Evolutionary conservation across 78 protist species (phyloP), one percentile per base, ranked within the genome.

Genomic region (Dictyostelium intermedium): DNA sequence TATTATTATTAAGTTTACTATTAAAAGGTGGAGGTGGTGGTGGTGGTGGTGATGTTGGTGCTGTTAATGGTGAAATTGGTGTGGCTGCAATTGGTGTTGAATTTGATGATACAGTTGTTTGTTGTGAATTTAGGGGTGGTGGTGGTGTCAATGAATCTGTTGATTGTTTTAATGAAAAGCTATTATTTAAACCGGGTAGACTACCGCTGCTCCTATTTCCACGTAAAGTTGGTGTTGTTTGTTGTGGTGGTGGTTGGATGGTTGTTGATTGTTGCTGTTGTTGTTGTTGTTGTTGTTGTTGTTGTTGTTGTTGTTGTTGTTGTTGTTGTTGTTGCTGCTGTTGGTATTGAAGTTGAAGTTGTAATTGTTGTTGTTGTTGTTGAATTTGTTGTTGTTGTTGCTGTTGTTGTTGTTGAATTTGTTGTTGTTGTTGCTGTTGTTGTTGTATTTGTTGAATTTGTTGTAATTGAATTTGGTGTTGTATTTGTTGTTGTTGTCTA

Each of bases 141-240:
- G 93, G 93, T 45, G 93, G 93, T 37, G 93, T 50, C 23, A 87
- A 43, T 63, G 85, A 50, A 53, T 87, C 93, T 34, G 93, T 87
- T 25, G 86, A 79, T 43, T 87, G 93, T 39, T 45, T 85, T 74
- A 85, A 74, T 20, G 70, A 32, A 60, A 70, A 70, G 1, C 43
- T 72, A 34, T 25, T 69, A 35, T 50, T 23, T 30, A 43, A 23
- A 14, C 50, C 13, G 20, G 69, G 13, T 13, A 43, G 16, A 14
- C 23, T 20, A 56, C 43, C 70, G 35, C n/a, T 25, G 35, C 39
- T 81, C 2, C 23, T 81, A 34, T 76, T 76, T 32, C 45, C 45
- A 73, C 80, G 39, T 80, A 80, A 35, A 30, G 61, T 82, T 66
- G 80, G 39, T 39, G 80, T 23, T 32, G 60, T 35, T 63, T 63